Conservation (phyloP, 2,329 filamentous ascomycete species). For the Daldinia sp. region DNA sequence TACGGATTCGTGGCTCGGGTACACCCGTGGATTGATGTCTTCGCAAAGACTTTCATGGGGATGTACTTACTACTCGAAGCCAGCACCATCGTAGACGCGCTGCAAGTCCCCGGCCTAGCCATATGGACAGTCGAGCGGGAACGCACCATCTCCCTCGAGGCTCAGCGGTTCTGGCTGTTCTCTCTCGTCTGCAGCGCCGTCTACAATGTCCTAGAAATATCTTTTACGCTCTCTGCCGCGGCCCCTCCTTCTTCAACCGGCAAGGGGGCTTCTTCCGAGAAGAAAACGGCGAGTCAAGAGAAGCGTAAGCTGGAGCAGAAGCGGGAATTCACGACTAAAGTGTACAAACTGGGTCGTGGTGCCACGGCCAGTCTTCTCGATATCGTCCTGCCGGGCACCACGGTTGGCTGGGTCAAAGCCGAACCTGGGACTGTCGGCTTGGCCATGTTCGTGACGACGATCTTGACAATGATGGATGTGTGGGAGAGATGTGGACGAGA, state of each 20-base stretch:
- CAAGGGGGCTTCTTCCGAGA: slow-evolving; percentile 39
- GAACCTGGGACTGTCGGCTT: slow-evolving; percentile 65
- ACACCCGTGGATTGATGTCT: slow-evolving; percentile 64
- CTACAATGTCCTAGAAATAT: slow-evolving; percentile 57
- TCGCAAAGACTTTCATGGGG: slow-evolving; percentile 70
- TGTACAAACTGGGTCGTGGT: slow-evolving; percentile 57
- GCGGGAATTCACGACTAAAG: slow-evolving; percentile 49
- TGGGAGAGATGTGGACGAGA: slow-evolving; percentile 66
- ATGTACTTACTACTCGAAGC: slow-evolving; percentile 77
- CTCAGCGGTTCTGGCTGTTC: slow-evolving; percentile 78
- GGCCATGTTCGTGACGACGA: slow-evolving; percentile 71
- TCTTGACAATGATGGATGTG: slow-evolving; percentile 70
- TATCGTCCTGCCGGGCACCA: slow-evolving; percentile 69
- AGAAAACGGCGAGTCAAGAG: slow-evolving; percentile 24
- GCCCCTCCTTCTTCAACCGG: slow-evolving; percentile 44
- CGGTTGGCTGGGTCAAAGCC: slow-evolving; percentile 70
- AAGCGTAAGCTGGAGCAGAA: slow-evolving; percentile 49
- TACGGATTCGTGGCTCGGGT: not conserved
- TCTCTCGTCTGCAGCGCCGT: slow-evolving; percentile 66
- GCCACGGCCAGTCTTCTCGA: slow-evolving; percentile 71
- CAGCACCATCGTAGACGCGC: slow-evolving; percentile 68
- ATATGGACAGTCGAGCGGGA: slow-evolving; percentile 66
- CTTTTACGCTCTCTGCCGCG: slow-evolving; percentile 52
- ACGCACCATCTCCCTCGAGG: slow-evolving; percentile 65
- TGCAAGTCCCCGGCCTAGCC: slow-evolving; percentile 59